These are phyloP conservation scores for Fistulifera solaris DNA, from an alignment of 108 stramenopile genomes.

Conservation along the genomic window DNA sequence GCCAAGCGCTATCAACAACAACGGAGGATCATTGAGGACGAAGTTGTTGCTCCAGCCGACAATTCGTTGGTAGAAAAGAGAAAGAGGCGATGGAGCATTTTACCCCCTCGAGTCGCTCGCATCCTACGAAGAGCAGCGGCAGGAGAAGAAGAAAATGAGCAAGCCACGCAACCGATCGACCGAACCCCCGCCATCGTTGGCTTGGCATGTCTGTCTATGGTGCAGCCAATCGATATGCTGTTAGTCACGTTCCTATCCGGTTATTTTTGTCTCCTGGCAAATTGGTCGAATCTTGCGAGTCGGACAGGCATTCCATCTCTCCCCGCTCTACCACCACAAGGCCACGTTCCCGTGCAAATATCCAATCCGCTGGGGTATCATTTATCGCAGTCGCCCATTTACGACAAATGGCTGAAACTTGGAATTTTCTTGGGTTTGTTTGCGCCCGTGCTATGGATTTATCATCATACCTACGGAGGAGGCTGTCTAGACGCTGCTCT, in stretches of 20 bases:
- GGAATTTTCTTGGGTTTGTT: slow-evolving; percentile 47
- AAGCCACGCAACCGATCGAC: slow-evolving; percentile 18
- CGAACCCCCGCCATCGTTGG: slow-evolving; percentile 22
- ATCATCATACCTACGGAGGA: neutral
- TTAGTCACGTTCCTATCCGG: slow-evolving; percentile 21
- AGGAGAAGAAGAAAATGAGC: slow-evolving; percentile 7
- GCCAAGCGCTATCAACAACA: neutral
- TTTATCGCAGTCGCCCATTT: slow-evolving; percentile 23
- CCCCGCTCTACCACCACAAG: slow-evolving; percentile 54
- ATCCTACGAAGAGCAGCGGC: slow-evolving; percentile 35
- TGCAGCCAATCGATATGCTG: slow-evolving; percentile 29
- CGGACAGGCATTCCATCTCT: slow-evolving; percentile 23
- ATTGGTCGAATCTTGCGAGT: slow-evolving; percentile 19
- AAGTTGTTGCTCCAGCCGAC: slow-evolving; percentile 3
- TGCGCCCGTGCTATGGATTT: slow-evolving; percentile 21
- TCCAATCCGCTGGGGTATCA: slow-evolving; percentile 49
- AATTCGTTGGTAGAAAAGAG: too few relatives aligned
- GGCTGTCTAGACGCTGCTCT: neutral
- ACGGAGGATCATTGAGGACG: neutral
- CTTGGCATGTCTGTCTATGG: slow-evolving; percentile 25
- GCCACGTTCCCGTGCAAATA: slow-evolving; percentile 57
- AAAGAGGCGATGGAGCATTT: too few relatives aligned
- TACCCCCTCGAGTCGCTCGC: slow-evolving; percentile 9
- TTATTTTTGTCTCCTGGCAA: slow-evolving; percentile 26
- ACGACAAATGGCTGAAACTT: slow-evolving; percentile 41